Evolutionary conservation across 805 yeast species (phyloP), one percentile per base, ranked within the genome.

Genomic region (Ogataea neopini): DNA sequence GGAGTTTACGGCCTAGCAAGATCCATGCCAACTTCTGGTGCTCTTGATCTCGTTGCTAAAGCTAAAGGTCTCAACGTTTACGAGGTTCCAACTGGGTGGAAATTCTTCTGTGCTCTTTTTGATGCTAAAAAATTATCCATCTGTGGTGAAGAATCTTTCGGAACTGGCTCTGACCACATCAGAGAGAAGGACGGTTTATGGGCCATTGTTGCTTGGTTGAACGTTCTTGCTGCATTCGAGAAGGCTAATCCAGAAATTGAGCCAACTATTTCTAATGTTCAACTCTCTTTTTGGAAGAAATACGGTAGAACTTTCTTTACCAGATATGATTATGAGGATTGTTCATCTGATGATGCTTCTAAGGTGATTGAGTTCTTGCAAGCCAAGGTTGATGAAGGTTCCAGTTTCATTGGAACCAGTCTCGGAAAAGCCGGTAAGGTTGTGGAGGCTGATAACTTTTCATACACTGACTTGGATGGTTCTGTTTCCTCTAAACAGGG

Each of bases 81-180:
- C 69, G 99, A 94, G 70, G 98, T 94, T 5, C 99, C 99, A 46
- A 92, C 99, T 15, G 99, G 98, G 29, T 92, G 99, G 99, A 92
- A 92, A 71, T 92, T 92, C 67, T 92, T 92, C 79, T 91, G 98
- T 71, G 92, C 96, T 4, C 73, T 92, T 56, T 92, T 92, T 61
- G 99, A 92, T 65, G 91, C 96, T 33, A 81, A 88, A 62, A 91
- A 90, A 71, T 78, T 92, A 59, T 87, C 96, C 49, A 92, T 92
- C 63, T 92, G 99, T 71, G 99, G 99, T 59, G 99, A 92, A 71
- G 99, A 92, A 72, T 86, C 96, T 25, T 92, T 92, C 61, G 99
- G 99, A 62, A 92, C 99, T 23, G 99, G 99, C 38, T 90, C 97
- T 15, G 86, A 92, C 72, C 99, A 92, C 65, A 86, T 94, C 56